Evolutionary conservation across 139 green algal genomes (phyloP).

Genomic region (Chlorokybus atmophyticus): DNA sequence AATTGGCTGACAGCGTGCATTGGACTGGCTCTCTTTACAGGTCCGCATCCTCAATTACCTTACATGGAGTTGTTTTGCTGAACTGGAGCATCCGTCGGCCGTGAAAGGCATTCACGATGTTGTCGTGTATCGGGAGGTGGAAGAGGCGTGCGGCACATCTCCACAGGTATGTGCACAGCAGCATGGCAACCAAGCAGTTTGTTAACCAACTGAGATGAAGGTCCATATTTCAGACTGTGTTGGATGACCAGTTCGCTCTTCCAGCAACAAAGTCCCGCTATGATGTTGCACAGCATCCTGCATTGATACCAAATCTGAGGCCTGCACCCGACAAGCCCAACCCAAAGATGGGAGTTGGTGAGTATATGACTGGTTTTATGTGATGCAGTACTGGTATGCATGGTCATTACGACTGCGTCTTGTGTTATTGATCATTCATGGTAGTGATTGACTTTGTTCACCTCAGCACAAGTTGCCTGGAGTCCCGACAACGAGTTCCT

Average conservation of each 20-base stretch:
- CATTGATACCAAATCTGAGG: conserved; percentile 13
- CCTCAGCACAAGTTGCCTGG: conserved; percentile 37
- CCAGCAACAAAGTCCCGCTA: no score
- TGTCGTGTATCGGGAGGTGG: no score
- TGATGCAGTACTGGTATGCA: background rate
- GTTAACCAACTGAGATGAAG: no score
- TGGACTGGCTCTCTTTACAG: background rate
- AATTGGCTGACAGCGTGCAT: no score
- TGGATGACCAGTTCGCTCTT: background rate
- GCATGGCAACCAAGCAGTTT: background rate
- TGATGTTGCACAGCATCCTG: no score
- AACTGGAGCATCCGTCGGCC: no score
- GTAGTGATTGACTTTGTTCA: background rate
- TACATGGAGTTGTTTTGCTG: no score
- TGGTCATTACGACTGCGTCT: background rate
- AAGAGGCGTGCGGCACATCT: background rate
- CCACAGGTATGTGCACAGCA: background rate
- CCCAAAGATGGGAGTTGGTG: conserved; percentile 12
- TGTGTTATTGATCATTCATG: background rate
- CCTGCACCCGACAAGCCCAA: conserved; percentile 9
- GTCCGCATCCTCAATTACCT: background rate
- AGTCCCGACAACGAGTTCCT: conserved; percentile 52
- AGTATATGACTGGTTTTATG: background rate
- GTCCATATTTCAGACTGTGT: background rate
- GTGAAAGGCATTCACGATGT: no score